A percentile compares a stretch with the other conserved stretches of the same genome.
These are phyloP conservation scores for Chaetomiaceae sp. DNA, from an alignment of 2,329 filamentous ascomycete genomes.

Conservation along the genomic window DNA sequence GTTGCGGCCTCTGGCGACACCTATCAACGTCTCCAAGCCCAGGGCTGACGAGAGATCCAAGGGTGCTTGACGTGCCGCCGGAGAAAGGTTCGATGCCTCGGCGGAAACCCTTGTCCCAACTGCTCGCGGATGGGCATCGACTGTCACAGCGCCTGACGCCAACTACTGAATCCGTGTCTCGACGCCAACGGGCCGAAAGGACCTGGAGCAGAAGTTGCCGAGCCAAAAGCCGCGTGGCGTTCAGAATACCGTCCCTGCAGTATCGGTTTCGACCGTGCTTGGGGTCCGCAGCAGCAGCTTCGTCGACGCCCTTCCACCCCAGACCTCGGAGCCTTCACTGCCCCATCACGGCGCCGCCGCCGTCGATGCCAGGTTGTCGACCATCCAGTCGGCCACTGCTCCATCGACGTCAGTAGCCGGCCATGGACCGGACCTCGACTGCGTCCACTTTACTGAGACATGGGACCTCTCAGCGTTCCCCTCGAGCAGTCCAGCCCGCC, in stretches of 20 bases:
- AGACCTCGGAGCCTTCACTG: not conserved
- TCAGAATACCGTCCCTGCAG: not conserved
- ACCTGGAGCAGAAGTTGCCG: conserved; percentile 14
- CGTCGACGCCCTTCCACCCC: not conserved
- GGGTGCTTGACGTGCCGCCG: conserved; percentile 27
- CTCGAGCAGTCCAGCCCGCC: no score
- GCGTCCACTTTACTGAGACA: not conserved
- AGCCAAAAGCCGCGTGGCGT: not conserved
- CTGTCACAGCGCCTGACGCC: conserved; percentile 26
- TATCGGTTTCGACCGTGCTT: no score
- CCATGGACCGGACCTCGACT: not conserved
- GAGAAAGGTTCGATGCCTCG: conserved; percentile 25
- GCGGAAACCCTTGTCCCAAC: conserved; percentile 25
- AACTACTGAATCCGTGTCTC: conserved; percentile 25
- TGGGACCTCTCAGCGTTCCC: not conserved
- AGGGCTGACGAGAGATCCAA: conserved; percentile 2
- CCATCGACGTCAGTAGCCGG: not conserved
- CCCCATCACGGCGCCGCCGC: no score
- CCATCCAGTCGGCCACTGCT: not conserved
- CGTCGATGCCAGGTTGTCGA: not conserved
- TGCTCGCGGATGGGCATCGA: conserved; percentile 26
- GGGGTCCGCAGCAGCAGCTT: not conserved
- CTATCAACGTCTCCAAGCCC: not conserved
- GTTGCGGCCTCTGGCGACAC: not conserved
- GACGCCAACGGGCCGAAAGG: conserved; percentile 20